A percentile compares a stretch with the other conserved stretches of the same genome.
Evolutionary conservation across 805 yeast species (phyloP).

Genomic region (Yarrowia divulgata): DNA sequence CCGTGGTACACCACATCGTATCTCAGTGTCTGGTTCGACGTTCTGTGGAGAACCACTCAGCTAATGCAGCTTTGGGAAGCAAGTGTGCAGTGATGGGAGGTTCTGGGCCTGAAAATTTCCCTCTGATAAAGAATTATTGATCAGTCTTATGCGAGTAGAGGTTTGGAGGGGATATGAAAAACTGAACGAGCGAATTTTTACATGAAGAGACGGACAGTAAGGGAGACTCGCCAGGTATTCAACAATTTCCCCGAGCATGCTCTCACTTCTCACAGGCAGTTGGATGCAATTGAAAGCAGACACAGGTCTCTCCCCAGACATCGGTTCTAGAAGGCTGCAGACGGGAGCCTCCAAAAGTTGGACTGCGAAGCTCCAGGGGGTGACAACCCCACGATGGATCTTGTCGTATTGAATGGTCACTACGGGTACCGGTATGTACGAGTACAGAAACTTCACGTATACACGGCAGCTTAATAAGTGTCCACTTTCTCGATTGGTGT

Average conservation of each 20-base stretch:
- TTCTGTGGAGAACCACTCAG: conserved; percentile 22
- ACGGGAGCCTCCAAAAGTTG: background rate
- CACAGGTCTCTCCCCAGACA: conserved; percentile 13
- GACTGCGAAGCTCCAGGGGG: too few relatives aligned
- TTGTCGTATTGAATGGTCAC: too few relatives aligned
- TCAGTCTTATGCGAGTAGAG: too few relatives aligned
- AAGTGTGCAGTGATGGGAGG: conserved; percentile 2
- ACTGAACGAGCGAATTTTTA: too few relatives aligned
- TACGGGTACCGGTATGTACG: too few relatives aligned
- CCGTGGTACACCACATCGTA: background rate
- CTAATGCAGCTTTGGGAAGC: conserved; percentile 22
- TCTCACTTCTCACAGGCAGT: conserved; percentile 3
- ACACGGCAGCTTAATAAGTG: background rate
- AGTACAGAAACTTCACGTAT: too few relatives aligned
- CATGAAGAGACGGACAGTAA: too few relatives aligned
- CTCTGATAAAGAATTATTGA: too few relatives aligned
- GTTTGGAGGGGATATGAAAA: too few relatives aligned
- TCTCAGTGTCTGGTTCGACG: background rate
- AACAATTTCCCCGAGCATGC: conserved; percentile 4
- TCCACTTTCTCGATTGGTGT: background rate
- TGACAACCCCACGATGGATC: too few relatives aligned
- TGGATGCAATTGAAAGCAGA: conserved; percentile 9
- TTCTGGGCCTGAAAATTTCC: background rate
- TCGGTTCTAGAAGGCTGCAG: conserved; percentile 21
- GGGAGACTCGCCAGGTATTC: background rate